Base-by-base conservation (phyloP, 225 moss, liverwort and hornwort species). In the Marchantia paleacea region DNA sequence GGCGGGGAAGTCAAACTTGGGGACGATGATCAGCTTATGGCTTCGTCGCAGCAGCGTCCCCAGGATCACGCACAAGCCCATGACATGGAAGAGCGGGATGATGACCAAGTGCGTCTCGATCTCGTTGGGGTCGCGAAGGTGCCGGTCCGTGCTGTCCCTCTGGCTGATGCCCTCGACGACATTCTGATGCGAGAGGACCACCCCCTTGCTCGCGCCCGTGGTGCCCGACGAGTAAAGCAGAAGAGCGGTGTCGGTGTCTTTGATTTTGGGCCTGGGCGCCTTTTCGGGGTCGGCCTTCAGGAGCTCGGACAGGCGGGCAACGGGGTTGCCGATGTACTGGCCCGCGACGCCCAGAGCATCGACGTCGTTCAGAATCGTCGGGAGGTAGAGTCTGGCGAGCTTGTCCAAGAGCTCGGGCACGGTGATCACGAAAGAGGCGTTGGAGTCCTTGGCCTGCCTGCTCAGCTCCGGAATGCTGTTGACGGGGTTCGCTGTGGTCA, bases 211-310 rank as follows among this genome's bases (percentile, higher is more conserved):
- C 7, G 83, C 80, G 29, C 96, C 94, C 18, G 96, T 91, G 0
- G 96, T 96, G 62, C 96, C 96, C 30, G 96, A 96, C 0, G 96
- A 96, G 28, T 91, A 92, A 0, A 96, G 81, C 60, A 96, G 25
- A 26, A 83, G 53, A 11, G 84, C 85, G 15, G 85, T 77, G 48
- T 96, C 96, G 22, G 80, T 86, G 72, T 86, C 88, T 30, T 79
- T 64, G 57, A 94, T 74, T 31, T 49, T 80, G 9, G 86, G 86
- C 22, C 62, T 80, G 15, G 93, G 92, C 63, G 69, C 65, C 16
- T 39, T 84, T 10, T 52, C 73, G 2, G 86, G 85, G 81, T 91
- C 87, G 55, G 82, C 76, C 11, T 25, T 54, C 10, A 90, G 72
- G 47, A 95, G 89, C 52, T 87, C 89, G 16, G 90, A 90, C 50